Conservation (phyloP, 345 rosid genomes). For the Trapa incisa region DNA sequence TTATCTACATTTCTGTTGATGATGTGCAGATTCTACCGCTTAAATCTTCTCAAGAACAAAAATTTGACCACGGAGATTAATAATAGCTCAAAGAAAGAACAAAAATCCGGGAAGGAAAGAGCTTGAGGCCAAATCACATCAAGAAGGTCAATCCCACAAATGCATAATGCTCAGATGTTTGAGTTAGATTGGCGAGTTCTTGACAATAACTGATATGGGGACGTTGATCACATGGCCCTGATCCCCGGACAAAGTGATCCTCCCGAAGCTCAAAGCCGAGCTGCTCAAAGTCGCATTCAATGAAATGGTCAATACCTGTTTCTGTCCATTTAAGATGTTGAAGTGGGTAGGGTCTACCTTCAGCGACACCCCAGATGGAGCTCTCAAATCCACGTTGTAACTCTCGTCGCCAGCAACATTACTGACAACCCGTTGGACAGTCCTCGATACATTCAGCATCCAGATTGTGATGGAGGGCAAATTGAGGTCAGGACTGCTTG, state of each 20-base stretch:
- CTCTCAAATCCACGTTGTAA: constrained; percentile 52
- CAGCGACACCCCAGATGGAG: constrained; percentile 56
- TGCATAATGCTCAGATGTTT: constrained; percentile 2
- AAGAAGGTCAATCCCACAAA: too few species aligned
- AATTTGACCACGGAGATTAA: too few species aligned
- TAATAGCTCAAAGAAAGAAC: too few species aligned
- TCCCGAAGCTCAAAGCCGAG: constrained; percentile 51
- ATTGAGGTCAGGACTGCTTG: constrained; percentile 50
- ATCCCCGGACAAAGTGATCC: constrained; percentile 52
- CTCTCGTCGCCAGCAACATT: constrained; percentile 62
- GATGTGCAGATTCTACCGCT: too few species aligned
- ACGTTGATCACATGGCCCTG: constrained; percentile 55
- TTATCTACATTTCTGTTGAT: too few species aligned
- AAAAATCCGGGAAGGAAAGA: too few species aligned
- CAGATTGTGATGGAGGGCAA: constrained; percentile 77
- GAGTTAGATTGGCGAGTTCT: constrained; percentile 15
- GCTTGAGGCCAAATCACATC: too few species aligned
- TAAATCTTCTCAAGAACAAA: too few species aligned
- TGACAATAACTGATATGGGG: constrained; percentile 51
- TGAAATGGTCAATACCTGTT: constrained; percentile 37
- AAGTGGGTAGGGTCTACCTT: constrained; percentile 59
- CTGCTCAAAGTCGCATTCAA: constrained; percentile 39
- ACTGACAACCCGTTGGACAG: constrained; percentile 39
- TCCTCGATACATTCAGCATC: constrained; percentile 35
- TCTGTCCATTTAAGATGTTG: constrained; percentile 39